Evolutionary conservation across 169 alveolate genomes (phyloP), one percentile per base, ranked within the genome.

Genomic region (Plasmodium malariae): DNA sequence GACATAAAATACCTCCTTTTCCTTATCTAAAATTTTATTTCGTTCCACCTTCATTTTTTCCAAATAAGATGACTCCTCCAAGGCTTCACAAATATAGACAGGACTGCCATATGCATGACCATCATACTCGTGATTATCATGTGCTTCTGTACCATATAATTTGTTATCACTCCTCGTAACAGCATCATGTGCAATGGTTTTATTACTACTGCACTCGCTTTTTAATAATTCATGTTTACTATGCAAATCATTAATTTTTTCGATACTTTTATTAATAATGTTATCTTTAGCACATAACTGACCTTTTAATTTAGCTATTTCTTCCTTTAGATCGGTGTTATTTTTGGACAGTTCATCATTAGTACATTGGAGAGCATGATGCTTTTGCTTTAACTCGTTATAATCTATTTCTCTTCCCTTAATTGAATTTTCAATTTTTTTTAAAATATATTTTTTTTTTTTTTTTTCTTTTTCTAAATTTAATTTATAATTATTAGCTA

Each of bases 391-490:
- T 43, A 80, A 11, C 4, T 65, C 63, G 30, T 80, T 63, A 43
- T 65, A 80, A 43, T 67, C 72, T 6, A 1, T 19, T 51, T 80
- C 90, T 63, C 78, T 65, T 32, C 5, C 3, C 37, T 21, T 80
- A 24, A 80, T 24, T 9, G 90, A 49, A 80, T 48, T 21, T 51
- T 80, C 83, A 17, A 80, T 32, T 11, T 80, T 54, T 9, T 59
- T 67, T 17, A 80, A 17, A 37, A 65, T 80, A 30, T 80, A 49
- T 67, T 80, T 80, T 80, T 80, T 80, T 65, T 80, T 80, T 57
- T 80, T 80, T 67, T 80, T 80, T 80, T 80, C 90, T 19, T 80
- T 80, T 36, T 80, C 73, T 19, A 80, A 32, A 36, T 65, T 34
- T 24, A 19, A 26, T 57, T 80, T 80, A 48, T 19, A 51, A 6